Evolutionary conservation across 352 stramenopile species (phyloP), one percentile per base, ranked within the genome.

Genomic region (Hyaloperonospora arabidopsidis): DNA sequence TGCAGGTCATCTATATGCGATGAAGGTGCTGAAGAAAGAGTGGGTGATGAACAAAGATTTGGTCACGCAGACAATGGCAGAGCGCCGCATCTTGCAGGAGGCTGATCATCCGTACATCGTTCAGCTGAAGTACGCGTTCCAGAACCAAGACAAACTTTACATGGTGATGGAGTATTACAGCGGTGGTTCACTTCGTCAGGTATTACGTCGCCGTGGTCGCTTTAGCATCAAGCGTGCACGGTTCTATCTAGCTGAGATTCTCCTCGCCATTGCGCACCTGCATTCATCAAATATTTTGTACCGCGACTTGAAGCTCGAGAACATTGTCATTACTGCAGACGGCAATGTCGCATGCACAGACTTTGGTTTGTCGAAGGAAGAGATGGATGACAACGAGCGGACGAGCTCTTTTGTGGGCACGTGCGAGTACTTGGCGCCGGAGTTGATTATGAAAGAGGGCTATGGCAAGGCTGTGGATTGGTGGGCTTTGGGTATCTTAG

Each of bases 91-190:
- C 36, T 64, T 87, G 11, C 77, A 87, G 44, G 77, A 87, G 63
- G 77, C 77, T 35, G 74, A 84, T 56, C 77, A 87, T 57, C 77
- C 77, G 47, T 87, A 86, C 67, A 87, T 87, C 48, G 77, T 87
- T 10, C 77, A 86, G 64, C 65, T 87, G 10, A 70, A 79, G 51
- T 87, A 84, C 47, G 77, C 77, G 21, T 87, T 87, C 64, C 77
- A 87, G 61, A 87, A 86, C 61, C 75, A 84, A 45, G 75, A 87
- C 67, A 87, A 87, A 57, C 65, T 87, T 13, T 87, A 87, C 63
- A 87, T 87, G 77, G 77, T 87, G 38, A 87, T 87, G 77, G 77
- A 87, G 39, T 87, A 86, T 51, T 87, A 87, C 65, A 86, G 75
- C 52, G 77, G 77, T 49, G 77, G 77, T 10, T 86, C 74, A 21